Evolutionary conservation across 2,329 filamentous ascomycete genomes (phyloP).

Genomic region (Neopestalotiopsis clavispora): DNA sequence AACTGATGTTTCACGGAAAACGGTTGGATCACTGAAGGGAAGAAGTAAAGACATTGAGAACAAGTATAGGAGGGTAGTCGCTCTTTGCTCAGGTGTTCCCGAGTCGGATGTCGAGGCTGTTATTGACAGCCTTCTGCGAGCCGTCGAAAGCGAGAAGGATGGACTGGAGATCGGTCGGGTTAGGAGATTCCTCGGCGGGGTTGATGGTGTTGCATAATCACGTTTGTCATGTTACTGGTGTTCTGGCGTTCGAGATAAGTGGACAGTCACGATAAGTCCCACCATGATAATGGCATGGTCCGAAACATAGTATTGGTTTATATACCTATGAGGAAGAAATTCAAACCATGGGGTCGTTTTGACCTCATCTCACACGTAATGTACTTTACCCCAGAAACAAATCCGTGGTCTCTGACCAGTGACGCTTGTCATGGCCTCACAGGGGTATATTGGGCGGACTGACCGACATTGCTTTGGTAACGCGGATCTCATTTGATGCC

Average conservation of each 20-base stretch:
- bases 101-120: constrained; percentile 82
- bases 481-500: background rate
- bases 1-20: constrained; percentile 69
- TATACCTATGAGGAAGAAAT: background rate
- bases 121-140: constrained; percentile 79
- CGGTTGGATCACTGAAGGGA: constrained; percentile 74
- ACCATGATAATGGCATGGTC: background rate
- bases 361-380: background rate
- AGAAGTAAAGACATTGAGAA: constrained; percentile 83
- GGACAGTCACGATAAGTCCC: background rate
- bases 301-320: constrained; percentile 5
- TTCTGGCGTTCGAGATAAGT: constrained; percentile 2
- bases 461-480: too few species aligned
- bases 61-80: constrained; percentile 87
- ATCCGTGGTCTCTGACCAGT: too few species aligned
- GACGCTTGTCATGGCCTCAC: too few species aligned
- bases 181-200: constrained; percentile 77
- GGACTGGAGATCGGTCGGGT: constrained; percentile 79
- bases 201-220: constrained; percentile 65
- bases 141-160: constrained; percentile 84
- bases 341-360: too few species aligned
- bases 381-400: too few species aligned
- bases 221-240: background rate
- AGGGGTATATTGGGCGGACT: too few species aligned
- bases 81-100: constrained; percentile 80